Conservation (phyloP, 2,329 filamentous ascomycete genomes). For the Eurotiales sp. region DNA sequence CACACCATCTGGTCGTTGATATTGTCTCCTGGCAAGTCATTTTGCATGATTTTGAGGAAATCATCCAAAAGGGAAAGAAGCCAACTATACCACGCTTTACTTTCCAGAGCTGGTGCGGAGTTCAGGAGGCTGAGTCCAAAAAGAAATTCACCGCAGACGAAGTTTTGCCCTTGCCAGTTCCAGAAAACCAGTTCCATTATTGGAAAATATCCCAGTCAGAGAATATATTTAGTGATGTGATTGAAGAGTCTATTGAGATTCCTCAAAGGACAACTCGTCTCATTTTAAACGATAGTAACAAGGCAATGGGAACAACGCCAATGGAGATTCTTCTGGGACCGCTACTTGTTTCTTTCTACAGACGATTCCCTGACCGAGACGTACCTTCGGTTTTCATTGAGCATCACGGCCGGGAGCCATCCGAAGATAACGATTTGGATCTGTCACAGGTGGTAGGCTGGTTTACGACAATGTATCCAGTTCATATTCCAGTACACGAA, state of each 20-base stretch:
- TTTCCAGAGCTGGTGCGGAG: slow-evolving; percentile 47
- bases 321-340: slow-evolving; percentile 3
- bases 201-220: background rate
- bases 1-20: slow-evolving; percentile 19
- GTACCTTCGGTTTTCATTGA: slow-evolving; percentile 1
- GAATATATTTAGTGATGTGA: no score
- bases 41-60: slow-evolving; percentile 18
- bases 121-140: slow-evolving; percentile 23
- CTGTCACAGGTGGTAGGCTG: background rate
- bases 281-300: background rate
- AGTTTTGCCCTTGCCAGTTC: background rate
- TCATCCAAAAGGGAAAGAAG: background rate
- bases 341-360: background rate
- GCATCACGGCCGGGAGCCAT: slow-evolving; percentile 1
- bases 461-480: slow-evolving; percentile 5
- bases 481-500: background rate
- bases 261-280: background rate
- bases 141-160: background rate
- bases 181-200: background rate
- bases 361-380: background rate
- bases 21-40: slow-evolving; percentile 20
- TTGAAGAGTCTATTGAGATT: background rate
- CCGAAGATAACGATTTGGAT: background rate
- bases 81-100: slow-evolving; percentile 39
- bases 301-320: slow-evolving; percentile 2